Base-by-base conservation (phyloP, 768 basidiomycete genomes). In the Termitomyces sp. region DNA sequence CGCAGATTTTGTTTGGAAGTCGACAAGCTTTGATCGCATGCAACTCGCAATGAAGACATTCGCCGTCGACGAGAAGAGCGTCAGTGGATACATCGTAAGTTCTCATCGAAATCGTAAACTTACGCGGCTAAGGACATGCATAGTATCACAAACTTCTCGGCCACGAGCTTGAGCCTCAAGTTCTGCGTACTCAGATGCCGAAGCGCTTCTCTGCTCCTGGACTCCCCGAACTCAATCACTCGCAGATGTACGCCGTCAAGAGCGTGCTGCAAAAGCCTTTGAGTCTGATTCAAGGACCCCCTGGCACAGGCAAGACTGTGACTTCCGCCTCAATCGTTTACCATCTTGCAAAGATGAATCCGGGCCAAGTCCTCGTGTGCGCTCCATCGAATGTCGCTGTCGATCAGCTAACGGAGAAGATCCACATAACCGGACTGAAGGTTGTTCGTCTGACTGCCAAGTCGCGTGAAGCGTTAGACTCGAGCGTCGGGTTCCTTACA, bases 1-100 rank as follows among this genome's bases (percentile, higher is more conserved):
- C 0, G 97, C 89, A n/a, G 97, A 99, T 72, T 99, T 98, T 68
- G 96, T 99, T 5, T 99, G 97, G 97, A 99, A 99, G 74, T 95
- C 95, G 5, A 99, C 97, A 1, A 98, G 96, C 72, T 99, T 99
- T 68, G 97, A 99, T 72, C 83, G 97, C 51, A 99, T 99, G 97
- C 97, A 99, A 70, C 82, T 94, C 36, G 96, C 97, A 0, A 98
- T 99, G 96, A 98, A 98, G 82, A 98, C 95, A 1, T 99, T 99
- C 70, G 97, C 97, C 8, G 91, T 99, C 18, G 97, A 99, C 66
- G 97, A 99, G 74, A 97, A 98, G 80, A 97, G 95, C 70, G 97
- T 99, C 66, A 95, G 93, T 69, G 97, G 96, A 12, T 99, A 98
- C 64, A 99, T 99, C 61, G 93, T 94, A 71, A 72, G 92, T 76